Evolutionary conservation across 371 early-diverging fungal genomes (phyloP), one percentile per base, ranked within the genome.

Genomic region (Zychaea mexicana): DNA sequence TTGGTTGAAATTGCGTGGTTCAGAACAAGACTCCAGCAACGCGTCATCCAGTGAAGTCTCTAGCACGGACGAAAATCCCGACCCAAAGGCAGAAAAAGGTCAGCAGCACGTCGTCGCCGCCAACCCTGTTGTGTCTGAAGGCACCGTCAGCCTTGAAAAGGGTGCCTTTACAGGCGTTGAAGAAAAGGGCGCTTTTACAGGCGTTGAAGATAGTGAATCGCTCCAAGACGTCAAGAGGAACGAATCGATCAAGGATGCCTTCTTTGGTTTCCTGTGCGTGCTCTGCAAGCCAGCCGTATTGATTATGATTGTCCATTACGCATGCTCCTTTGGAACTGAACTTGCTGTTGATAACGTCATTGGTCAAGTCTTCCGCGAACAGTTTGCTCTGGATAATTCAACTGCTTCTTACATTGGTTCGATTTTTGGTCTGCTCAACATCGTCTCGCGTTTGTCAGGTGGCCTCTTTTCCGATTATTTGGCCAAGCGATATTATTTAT

Each of bases 241-340:
- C 28, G 62, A 71, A 36, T 19, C 57, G 2, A 21, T n/a, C 10
- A 36, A 36, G 12, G 61, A 57, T 10, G 30, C 58, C 0, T 31
- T 67, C 2, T 3, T 26, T 5, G 53, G 52, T 1, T 63, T 63
- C 36, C 13, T 39, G n/a, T 59, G 36, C 5, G 64, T 63, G 9
- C 52, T 67, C 7, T 15, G 30, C 22, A 45, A 56, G 36, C 81
- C 79, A 9, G 46, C 69, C 8, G 82, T 84, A 1, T 60, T 85
- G 27, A 74, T 86, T 33, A 66, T 85, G 27, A 75, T 79, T 66
- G 26, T 81, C 28, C 76, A 74, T 53, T 88, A 88, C 60, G 86
- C 86, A 22, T 86, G 85, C 67, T 79, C 75, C 15, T 89, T 89
- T 70, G 89, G 89, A 7, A 71, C 83, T n/a, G 89, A 89, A 66